These are phyloP conservation scores for Fusarium secorum DNA, from an alignment of 2,329 filamentous ascomycete species.

Conservation along the genomic window DNA sequence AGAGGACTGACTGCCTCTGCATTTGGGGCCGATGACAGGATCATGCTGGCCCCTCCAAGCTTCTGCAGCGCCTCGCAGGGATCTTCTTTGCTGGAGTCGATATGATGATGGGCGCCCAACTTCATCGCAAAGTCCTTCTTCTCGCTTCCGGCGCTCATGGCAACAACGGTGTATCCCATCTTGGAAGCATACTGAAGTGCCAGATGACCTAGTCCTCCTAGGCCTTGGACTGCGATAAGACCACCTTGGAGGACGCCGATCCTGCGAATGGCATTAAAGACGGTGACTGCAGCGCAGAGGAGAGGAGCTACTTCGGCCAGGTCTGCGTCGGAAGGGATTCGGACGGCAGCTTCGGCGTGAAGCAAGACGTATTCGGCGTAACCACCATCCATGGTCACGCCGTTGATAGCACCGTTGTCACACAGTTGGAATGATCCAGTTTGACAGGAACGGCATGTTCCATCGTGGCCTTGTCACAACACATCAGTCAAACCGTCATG, in stretches of 20 bases:
- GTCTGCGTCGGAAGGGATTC: constrained; percentile 59
- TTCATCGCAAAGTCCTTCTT: constrained; percentile 71
- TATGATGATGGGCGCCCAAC: constrained; percentile 54
- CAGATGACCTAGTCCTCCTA: constrained; percentile 79
- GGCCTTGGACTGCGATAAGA: constrained; percentile 67
- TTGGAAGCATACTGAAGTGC: constrained; percentile 77
- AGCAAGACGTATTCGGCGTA: constrained; percentile 70
- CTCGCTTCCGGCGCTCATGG: constrained; percentile 68
- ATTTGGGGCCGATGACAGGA: constrained; percentile 70
- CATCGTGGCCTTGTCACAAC: constrained; percentile 59
- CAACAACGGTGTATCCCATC: constrained; percentile 78
- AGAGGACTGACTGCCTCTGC: constrained; percentile 61
- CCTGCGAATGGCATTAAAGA: constrained; percentile 67
- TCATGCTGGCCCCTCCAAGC: constrained; percentile 67
- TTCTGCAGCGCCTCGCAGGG: constrained; percentile 56
- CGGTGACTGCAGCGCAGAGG: constrained; percentile 72
- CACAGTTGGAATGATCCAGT: constrained; percentile 74
- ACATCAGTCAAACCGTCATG: background rate
- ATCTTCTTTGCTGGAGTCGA: constrained; percentile 61
- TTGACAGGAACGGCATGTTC: constrained; percentile 67
- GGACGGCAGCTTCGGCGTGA: constrained; percentile 66
- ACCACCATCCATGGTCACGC: constrained; percentile 71
- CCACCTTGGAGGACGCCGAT: constrained; percentile 59
- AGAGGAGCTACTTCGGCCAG: constrained; percentile 64
- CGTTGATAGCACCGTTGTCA: constrained; percentile 67